Evolutionary conservation across 805 yeast genomes (phyloP).

Genomic region (Grigorovia transvaalensis): DNA sequence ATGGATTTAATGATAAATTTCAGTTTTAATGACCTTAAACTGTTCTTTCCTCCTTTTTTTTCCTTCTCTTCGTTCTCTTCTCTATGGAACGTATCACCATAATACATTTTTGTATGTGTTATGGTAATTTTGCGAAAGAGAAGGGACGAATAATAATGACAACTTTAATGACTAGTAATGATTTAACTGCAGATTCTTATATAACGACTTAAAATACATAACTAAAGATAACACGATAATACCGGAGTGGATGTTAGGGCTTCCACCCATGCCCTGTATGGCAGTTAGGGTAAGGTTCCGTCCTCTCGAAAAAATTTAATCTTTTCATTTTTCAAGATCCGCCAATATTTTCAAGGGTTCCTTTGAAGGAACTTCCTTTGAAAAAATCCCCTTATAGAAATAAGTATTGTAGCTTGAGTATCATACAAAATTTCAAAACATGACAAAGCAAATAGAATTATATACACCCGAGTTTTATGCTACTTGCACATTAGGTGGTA

Average conservation of each 20-base stretch:
- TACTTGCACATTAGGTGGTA: constrained; percentile 50
- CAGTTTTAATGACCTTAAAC: neutral
- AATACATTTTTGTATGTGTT: neutral
- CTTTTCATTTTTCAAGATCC: no score
- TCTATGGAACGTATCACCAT: neutral
- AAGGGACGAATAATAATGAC: neutral
- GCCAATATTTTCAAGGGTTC: no score
- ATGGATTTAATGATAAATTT: constrained; percentile 21
- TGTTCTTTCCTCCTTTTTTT: neutral
- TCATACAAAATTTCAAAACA: neutral
- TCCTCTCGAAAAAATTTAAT: no score
- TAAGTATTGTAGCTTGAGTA: no score
- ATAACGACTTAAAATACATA: neutral
- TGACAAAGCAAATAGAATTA: constrained; percentile 10
- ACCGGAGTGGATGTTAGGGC: no score
- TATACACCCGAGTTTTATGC: constrained; percentile 24
- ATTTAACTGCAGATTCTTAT: neutral
- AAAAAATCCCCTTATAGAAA: no score
- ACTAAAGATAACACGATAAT: no score
- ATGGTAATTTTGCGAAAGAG: no score
- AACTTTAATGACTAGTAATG: neutral
- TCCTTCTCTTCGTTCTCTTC: neutral
- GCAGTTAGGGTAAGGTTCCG: no score
- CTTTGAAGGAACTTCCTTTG: no score
- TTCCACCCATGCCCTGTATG: no score